Base-by-base conservation (phyloP, 2,329 filamentous ascomycete species). In the Fusarium foetens region DNA sequence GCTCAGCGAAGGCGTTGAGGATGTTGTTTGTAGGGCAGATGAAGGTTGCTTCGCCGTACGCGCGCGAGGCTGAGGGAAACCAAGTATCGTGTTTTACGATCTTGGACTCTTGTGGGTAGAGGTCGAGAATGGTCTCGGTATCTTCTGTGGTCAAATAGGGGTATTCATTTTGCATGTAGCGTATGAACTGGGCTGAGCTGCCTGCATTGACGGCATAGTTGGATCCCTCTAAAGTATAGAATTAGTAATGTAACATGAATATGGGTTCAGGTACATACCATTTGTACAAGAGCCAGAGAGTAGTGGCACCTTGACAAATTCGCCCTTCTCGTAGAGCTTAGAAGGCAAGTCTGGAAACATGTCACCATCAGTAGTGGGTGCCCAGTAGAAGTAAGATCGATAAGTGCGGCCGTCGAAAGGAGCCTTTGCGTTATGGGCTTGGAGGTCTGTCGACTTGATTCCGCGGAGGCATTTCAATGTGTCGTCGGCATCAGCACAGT, bases 341-440 rank as follows among this genome's bases (percentile, higher is more conserved):
- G 83, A 84, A 4, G 85, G 83, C 14, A 82, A 77, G 61, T 86
- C 84, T 8, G 68, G 75, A 17, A 88, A 72, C 14, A 87, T 74
- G 9, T 82, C 81, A 12, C 84, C 86, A 62, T 88, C 86, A 10
- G 87, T 77, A 53, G 83, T 85, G 0, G 86, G 86, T 6, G 84
- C 82, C 84, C 84, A 88, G 79, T 86, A 87, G 73, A 87, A 88
- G 1, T 82, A 76, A 1, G 86, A 81, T 4, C 70, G 62, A 13
- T 68, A 73, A 6, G 73, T 66, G 8, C 81, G 78, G 5, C 82
- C 82, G 0, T 82, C 81, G 39, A 86, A 87, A 3, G 82, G 75
- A 4, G 77, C 80, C 13, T 81, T 80, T 21, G 76, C 62, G 73
- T 87, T 87, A 61, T 79, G 80, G 16, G 70, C 68, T 74, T 87